Evolutionary conservation across 1,284 basidiomycete species (phyloP), one percentile per base, ranked within the genome.

Genomic region (Naganishia liquefaciens): DNA sequence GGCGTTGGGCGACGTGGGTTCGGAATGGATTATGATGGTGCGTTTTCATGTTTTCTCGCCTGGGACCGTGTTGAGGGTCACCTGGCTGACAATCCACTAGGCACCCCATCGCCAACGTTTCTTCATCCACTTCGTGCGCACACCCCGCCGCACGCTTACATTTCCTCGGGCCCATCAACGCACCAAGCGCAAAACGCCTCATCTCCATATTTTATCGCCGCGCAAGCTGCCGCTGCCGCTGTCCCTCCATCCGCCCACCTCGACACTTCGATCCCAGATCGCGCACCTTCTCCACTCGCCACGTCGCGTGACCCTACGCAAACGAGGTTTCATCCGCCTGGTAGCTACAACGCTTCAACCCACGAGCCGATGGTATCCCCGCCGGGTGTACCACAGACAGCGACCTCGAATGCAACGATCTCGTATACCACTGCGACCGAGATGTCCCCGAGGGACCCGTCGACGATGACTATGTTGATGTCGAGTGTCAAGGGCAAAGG

Each of bases 1-100:
- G 91, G 91, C 19, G 90, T 93, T 2, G 91, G 91, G 5, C 80
- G 91, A 66, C 81, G 91, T 68, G 91, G 89, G 0, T 93, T 93
- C 69, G 88, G 87, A 1, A 89, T 49, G 33, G 46, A 60, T 13
- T 21, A 30, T 40, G 50, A 62, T 27, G 60, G 60, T 54, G 50
- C 43, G 51, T 62, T 4, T 23, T 40, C 17, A 9, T 30, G 6
- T 27, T 52, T 28, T 27, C 19, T 4, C n/a, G n/a, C n/a, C n/a
- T n/a, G n/a, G n/a, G n/a, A n/a, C n/a, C n/a, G n/a, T n/a, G n/a
- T n/a, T n/a, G n/a, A n/a, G n/a, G n/a, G n/a, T n/a, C n/a, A n/a
- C 51, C 37, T 30, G 49, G 44, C 63, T 58, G 46, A 69, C 71
- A 58, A 57, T 43, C 10, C 17, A 7, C 13, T 13, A 52, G 50